phyloP scores from a whole-genome alignment of 768 basidiomycete species.

The Tylopilus sp. region DNA sequence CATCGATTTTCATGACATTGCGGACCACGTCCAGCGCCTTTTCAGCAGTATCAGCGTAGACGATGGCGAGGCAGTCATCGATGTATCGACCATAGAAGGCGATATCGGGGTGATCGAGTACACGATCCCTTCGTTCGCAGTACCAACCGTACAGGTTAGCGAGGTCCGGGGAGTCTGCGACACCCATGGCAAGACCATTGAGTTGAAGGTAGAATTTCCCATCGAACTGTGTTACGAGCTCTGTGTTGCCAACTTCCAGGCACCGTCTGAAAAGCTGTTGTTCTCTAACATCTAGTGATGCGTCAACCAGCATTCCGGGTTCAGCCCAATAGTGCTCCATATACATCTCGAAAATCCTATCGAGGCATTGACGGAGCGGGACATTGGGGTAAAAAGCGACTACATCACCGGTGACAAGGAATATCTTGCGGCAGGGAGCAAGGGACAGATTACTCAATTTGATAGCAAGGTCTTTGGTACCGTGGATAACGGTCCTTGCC shows the following conservation, averaged over 20 bases:
- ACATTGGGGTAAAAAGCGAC: neutral
- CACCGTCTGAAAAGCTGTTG: neutral
- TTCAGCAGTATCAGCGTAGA: neutral
- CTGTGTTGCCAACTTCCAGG: neutral
- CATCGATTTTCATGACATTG: neutral
- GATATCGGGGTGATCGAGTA: neutral
- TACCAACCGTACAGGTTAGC: slow-evolving; percentile 8
- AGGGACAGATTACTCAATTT: slow-evolving; percentile 8
- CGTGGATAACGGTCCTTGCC: slow-evolving; percentile 7
- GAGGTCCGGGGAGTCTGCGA: slow-evolving; percentile 11
- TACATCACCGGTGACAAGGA: slow-evolving; percentile 5
- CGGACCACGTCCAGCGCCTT: neutral
- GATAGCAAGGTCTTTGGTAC: slow-evolving; percentile 10
- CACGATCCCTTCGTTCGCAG: neutral
- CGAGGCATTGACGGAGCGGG: neutral
- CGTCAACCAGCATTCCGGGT: too few relatives aligned
- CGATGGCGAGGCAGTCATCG: neutral
- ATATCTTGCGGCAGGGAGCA: rapidly evolving
- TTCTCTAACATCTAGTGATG: too few relatives aligned
- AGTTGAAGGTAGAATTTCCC: neutral
- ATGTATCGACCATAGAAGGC: slow-evolving; percentile 2
- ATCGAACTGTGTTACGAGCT: neutral
- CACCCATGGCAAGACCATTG: slow-evolving; percentile 4
- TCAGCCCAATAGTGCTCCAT: neutral
- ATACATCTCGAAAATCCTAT: neutral